phyloP scores from a whole-genome alignment of 2,329 filamentous ascomycete species.

The Claviceps pusilla region DNA sequence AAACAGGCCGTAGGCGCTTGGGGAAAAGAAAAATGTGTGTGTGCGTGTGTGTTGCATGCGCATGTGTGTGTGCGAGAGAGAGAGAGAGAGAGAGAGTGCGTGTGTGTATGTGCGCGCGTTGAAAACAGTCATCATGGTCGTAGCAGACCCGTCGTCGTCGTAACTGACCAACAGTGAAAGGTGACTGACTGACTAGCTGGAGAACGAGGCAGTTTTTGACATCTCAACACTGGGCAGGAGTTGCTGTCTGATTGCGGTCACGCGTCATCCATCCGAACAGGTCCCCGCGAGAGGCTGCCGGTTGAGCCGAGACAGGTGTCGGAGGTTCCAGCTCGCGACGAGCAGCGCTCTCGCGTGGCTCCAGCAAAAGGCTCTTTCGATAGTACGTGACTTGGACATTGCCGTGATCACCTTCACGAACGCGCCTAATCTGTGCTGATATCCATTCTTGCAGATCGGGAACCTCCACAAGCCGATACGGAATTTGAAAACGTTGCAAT shows the following conservation, averaged over 20 bases:
- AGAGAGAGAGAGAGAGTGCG: no score
- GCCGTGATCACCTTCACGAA: constrained; percentile 44
- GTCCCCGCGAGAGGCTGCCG: constrained; percentile 22
- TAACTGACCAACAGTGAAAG: background rate
- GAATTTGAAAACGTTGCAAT: constrained; percentile 88
- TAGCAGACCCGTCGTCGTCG: background rate
- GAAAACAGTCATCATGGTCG: background rate
- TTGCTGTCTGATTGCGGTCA: constrained; percentile 23
- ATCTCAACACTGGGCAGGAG: constrained; percentile 9
- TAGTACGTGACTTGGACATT: constrained; percentile 53
- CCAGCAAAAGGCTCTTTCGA: constrained; percentile 68
- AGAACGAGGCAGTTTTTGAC: background rate
- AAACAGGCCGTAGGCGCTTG: background rate
- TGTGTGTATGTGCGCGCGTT: background rate
- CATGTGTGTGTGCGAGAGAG: no score
- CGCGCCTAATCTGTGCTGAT: constrained; percentile 61
- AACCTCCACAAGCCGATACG: constrained; percentile 69
- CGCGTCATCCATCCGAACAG: constrained; percentile 38
- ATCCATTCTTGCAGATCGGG: constrained; percentile 91
- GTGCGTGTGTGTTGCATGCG: background rate
- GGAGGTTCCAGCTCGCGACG: constrained; percentile 19
- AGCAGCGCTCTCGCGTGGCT: constrained; percentile 48
- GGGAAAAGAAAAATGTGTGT: background rate
- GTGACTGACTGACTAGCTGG: background rate
- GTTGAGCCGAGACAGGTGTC: constrained; percentile 15